Base-by-base conservation (phyloP, 306 rosid genomes). In the Gastrolobium villosum region DNA sequence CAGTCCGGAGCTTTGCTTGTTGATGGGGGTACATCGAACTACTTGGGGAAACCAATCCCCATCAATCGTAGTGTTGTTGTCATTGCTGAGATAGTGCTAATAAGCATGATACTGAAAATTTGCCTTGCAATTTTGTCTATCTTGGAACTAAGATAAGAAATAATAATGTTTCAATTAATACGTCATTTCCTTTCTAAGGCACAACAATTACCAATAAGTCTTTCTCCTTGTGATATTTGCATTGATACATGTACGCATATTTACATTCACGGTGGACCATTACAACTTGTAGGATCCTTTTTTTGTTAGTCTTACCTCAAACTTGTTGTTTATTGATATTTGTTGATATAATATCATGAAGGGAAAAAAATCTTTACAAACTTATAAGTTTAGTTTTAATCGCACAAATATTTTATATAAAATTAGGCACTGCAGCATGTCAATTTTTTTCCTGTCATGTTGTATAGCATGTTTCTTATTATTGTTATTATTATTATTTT, bases 1-100 rank as follows among this genome's bases (percentile, higher is more conserved):
- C 90, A 91, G 96, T 89, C 96, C 0, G 96, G 96, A 77, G 96
- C 96, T 70, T 84, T 89, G 15, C 90, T 91, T 32, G 90, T 91
- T 60, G 96, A 91, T 83, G 93, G 96, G 32, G 84, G 83, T 79
- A 91, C 96, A 15, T 83, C 89, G 89, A 91, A 89, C 63, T 91
- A 91, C 89, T 91, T 91, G 10, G 94, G 96, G 20, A 91, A 89
- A 81, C 86, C 72, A 87, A 91, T 91, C 48, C 93, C 96, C 50
- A 91, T 91, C 86, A 91, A 91, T 59, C 89, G 89, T 32, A 3
- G 81, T 6, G 1, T 74, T 13, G 96, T 94, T 20, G 90, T 89
- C 31, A 0, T 84, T 44, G 93, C 92, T 11, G 96, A 91, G 88
- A 43, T 20, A 20, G 26, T 39, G 30, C 30, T n/a, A 72, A 40